Evolutionary conservation across 2,329 filamentous ascomycete genomes (phyloP).

Genomic region (Sporothrix euskadiensis): DNA sequence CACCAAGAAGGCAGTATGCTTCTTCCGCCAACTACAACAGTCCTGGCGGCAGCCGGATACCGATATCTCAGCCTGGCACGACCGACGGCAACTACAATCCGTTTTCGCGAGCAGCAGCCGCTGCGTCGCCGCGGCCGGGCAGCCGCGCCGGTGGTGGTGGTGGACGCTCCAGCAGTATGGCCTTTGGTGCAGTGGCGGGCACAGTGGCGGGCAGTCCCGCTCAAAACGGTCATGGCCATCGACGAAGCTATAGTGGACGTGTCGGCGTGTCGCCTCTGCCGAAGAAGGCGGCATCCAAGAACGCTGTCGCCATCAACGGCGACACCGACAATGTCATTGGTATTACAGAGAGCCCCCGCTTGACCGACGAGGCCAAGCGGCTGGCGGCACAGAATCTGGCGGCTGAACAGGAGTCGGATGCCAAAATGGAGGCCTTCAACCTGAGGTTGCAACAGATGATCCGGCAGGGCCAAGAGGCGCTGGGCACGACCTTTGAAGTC

Average conservation of each 20-base stretch:
- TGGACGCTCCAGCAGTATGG: background rate
- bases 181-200: background rate
- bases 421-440: conserved; percentile 77
- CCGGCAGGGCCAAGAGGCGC: conserved; percentile 78
- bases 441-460: conserved; percentile 82
- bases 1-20: background rate
- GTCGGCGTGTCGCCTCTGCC: conserved; percentile 44
- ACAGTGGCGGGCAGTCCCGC: background rate
- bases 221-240: conserved; percentile 40
- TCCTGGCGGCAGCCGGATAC: conserved; percentile 45
- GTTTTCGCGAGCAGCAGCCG: conserved; percentile 23
- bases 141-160: conserved; percentile 19
- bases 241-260: conserved; percentile 49
- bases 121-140: conserved; percentile 24
- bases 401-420: conserved; percentile 76
- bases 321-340: conserved; percentile 17
- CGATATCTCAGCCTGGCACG: conserved; percentile 35
- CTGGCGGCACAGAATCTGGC: conserved; percentile 70
- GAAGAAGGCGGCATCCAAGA: background rate
- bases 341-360: conserved; percentile 50
- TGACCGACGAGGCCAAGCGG: conserved; percentile 68
- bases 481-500: conserved; percentile 73
- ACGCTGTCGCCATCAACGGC: background rate
- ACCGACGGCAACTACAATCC: conserved; percentile 23
- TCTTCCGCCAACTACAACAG: background rate